A percentile compares a stretch with the other conserved stretches of the same genome.
These are phyloP conservation scores for Xylaria sp. DNA, from an alignment of 2,329 filamentous ascomycete genomes.

Conservation along the genomic window DNA sequence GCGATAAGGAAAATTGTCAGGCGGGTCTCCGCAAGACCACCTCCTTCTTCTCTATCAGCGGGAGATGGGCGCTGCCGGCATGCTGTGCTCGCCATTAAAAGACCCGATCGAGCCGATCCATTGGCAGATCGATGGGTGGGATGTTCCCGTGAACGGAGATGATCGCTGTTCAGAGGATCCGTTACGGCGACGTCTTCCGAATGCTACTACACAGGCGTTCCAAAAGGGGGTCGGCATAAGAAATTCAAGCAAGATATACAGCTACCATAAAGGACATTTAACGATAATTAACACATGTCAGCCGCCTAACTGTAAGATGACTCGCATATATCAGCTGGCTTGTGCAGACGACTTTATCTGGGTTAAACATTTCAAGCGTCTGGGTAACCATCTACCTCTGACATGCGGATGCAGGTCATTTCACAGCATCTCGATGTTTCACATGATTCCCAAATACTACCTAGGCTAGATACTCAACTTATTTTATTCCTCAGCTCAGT, in stretches of 20 bases:
- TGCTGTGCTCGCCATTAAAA: neutral
- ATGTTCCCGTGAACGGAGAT: neutral
- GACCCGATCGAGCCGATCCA: neutral
- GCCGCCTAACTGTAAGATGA: no score
- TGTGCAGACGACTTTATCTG: no score
- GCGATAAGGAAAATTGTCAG: slow-evolving; percentile 24
- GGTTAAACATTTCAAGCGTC: no score
- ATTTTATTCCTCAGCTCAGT: no score
- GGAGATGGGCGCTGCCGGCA: neutral
- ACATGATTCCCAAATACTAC: no score
- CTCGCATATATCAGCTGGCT: no score
- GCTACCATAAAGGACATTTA: no score
- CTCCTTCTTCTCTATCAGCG: neutral
- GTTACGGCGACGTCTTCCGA: neutral
- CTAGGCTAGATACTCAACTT: no score
- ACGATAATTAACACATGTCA: no score
- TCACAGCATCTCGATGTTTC: no score
- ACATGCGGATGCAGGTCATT: no score
- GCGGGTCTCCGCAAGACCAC: slow-evolving; percentile 5
- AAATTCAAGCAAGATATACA: neutral
- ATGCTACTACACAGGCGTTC: neutral
- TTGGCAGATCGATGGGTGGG: neutral
- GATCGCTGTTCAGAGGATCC: neutral
- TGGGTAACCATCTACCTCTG: no score
- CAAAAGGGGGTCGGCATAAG: neutral